Evolutionary conservation across 345 rosid genomes (phyloP), one percentile per base, ranked within the genome.

Genomic region (Moricandia moricandioides): DNA sequence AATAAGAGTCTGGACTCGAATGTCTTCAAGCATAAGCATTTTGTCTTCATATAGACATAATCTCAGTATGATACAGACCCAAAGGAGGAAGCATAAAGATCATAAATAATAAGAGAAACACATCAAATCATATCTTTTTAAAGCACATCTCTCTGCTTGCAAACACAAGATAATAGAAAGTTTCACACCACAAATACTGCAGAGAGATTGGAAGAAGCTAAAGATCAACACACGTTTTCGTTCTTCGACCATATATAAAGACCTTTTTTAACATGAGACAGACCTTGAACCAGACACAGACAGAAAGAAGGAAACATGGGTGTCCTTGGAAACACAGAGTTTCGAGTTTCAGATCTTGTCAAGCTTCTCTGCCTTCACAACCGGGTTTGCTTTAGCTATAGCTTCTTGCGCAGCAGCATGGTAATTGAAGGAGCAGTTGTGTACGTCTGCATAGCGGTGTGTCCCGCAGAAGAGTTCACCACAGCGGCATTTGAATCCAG

Each of bases 311-410:
- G 24, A 21, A 21, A 21, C 24, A 21, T 21, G 24, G 24, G 24
- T 21, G 24, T 21, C 24, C 24, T 21, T 21, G 24, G 24, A 21
- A 21, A 21, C 24, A 21, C 24, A 21, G 24, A 21, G 24, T 21
- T 21, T 21, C 24, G 24, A 27, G 6, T 62, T 73, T 76, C 74
- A 91, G 77, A 92, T 88, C 80, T 92, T 92, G 72, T 92, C 90
- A 4, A 92, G 97, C 87, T 90, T 92, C 81, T 90, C 94, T 54
- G 94, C 94, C 80, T 86, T 92, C 77, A 92, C 85, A 73, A 90
- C 79, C 4, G 96, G 96, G 80, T 92, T 92, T 65, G 96, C 92
- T 80, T 83, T 87, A 17, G 96, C 91, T 68, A 88, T 92, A 1
- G 96, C 97, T 67, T 87, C 91, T 69, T 86, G 89, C 2, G 87